phyloP scores from a whole-genome alignment of 2,329 filamentous ascomycete species.

The Exophiala calicioides region DNA sequence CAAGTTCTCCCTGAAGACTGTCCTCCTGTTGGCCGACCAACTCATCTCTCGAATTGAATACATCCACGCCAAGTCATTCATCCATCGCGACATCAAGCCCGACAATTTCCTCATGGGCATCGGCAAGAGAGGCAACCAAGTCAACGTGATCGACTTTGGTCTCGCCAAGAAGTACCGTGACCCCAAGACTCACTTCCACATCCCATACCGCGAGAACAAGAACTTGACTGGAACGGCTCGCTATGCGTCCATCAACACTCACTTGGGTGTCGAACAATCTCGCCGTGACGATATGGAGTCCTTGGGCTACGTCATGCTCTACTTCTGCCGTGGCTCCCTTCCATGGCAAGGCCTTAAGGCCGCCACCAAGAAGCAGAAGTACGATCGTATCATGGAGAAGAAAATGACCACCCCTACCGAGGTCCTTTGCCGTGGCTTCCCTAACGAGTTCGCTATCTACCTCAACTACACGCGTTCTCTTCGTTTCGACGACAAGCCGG shows the following conservation, averaged over 20 bases:
- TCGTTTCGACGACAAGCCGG: constrained; percentile 98
- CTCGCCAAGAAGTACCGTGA: constrained; percentile 99
- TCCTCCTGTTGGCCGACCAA: constrained; percentile 93
- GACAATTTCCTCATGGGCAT: constrained; percentile 99
- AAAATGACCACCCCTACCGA: constrained; percentile 99
- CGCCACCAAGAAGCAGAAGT: constrained; percentile 99
- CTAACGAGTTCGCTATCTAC: constrained; percentile 99
- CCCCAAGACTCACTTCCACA: constrained; percentile 99
- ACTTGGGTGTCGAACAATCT: constrained; percentile 97
- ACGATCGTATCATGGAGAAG: constrained; percentile 99
- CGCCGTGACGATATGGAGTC: constrained; percentile 99
- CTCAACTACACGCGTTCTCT: constrained; percentile 98
- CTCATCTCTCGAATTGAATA: constrained; percentile 99
- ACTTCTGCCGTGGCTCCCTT: constrained; percentile 98
- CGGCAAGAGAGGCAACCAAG: constrained; percentile 97
- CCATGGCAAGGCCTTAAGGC: constrained; percentile 99
- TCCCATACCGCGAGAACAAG: constrained; percentile 99
- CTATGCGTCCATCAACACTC: constrained; percentile 98
- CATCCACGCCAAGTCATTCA: constrained; percentile 99
- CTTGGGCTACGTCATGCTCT: constrained; percentile 98
- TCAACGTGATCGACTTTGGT: constrained; percentile 99
- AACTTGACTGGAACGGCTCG: constrained; percentile 98
- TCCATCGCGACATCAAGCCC: constrained; percentile 99
- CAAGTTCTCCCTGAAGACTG: constrained; percentile 98
- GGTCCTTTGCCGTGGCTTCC: constrained; percentile 97